Percentiles rank a stretch among this genome's conserved stretches.
These are phyloP conservation scores for Ogataea naganishii DNA, from an alignment of 805 yeast genomes.

Conservation along the genomic window DNA sequence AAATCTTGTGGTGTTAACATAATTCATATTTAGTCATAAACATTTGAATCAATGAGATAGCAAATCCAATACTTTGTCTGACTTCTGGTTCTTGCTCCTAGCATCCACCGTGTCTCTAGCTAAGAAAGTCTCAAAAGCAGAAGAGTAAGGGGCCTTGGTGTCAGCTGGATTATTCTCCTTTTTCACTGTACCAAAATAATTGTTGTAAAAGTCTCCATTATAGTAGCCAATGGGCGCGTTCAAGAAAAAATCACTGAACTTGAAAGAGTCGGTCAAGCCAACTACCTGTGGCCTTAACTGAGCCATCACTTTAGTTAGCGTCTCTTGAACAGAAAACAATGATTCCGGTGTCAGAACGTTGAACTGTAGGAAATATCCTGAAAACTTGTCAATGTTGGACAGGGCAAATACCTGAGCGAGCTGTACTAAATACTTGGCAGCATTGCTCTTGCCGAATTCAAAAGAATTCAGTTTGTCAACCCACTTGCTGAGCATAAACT, in stretches of 20 bases:
- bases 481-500: constrained; percentile 35
- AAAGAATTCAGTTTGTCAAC: constrained; percentile 21
- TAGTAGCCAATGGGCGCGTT: constrained; percentile 76
- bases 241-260: constrained; percentile 69
- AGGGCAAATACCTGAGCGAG: constrained; percentile 58
- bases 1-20: no score
- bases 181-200: constrained; percentile 55
- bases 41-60: constrained; percentile 4
- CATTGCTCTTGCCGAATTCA: constrained; percentile 24
- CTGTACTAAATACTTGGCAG: constrained; percentile 40
- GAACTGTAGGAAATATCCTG: constrained; percentile 63
- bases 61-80: constrained; percentile 14
- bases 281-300: constrained; percentile 60
- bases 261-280: constrained; percentile 77
- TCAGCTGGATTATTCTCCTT: constrained; percentile 37
- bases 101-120: constrained; percentile 26
- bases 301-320: constrained; percentile 37
- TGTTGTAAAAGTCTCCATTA: constrained; percentile 77
- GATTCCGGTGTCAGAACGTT: constrained; percentile 44
- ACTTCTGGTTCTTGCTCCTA: constrained; percentile 21
- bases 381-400: constrained; percentile 58
- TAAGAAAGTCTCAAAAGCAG: constrained; percentile 27
- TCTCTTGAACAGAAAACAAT: constrained; percentile 31
- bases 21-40: no score
- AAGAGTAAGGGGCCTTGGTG: constrained; percentile 56